Base-by-base conservation (phyloP, 129 eudicot species). In the Flaveria sonorensis region DNA sequence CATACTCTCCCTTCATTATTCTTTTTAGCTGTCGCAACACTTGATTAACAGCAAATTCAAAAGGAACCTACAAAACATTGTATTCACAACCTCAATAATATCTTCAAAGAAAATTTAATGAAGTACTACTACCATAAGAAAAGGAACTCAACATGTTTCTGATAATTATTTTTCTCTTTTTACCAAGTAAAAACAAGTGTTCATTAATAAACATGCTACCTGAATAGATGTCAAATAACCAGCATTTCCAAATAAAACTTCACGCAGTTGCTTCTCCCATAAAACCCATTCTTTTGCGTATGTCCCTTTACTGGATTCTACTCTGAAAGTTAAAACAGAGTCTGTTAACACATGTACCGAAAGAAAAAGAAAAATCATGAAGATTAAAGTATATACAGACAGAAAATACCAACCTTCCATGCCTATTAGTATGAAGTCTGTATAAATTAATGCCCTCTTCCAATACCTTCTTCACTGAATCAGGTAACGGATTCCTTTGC, bases 361-460 rank as follows among this genome's bases (percentile, higher is more conserved):
- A 43, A 14, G 46, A 7, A 2, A 39, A 3, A 39, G 72, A 70
- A 64, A 26, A 76, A 47, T 19, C 26, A 15, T 12, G 30, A 53
- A 0, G 43, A 28, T 10, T 48, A 2, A 48, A 50, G 45, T 68
- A 78, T 56, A 46, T 53, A 74, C 23, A 62, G 23, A 42, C 19
- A 8, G 3, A 36, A 81, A 72, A 47, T 23, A 86, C 86, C 59
- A 47, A 94, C 99, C 97, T 94, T 71, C 96, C 94, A 76, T 91
- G 96, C 61, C 84, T 85, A 53, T 71, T 86, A 11, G 72, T 77
- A 80, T 94, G 99, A 72, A 94, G 96, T 82, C 79, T 81, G 88
- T 79, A 94, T 24, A 94, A 81, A 78, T 82, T 85, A 67, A 94
- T 82, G 70, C 99, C 99, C 87, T 94, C 97, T 87, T 94, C 96